Evolutionary conservation across 2,329 filamentous ascomycete species (phyloP).

Genomic region (Sarocladium kiliense): DNA sequence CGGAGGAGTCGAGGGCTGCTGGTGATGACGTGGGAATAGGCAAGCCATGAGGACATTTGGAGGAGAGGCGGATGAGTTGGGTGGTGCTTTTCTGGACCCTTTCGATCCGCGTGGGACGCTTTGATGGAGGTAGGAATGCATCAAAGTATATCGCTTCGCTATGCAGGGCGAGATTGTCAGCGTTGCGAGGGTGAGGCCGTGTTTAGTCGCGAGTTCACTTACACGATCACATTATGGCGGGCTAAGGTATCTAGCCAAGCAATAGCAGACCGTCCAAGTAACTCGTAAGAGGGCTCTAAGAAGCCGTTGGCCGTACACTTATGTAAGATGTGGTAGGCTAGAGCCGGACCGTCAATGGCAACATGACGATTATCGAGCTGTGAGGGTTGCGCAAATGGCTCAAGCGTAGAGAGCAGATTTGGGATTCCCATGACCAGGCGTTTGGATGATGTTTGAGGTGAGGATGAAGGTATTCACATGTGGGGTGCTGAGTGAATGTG

Average conservation of each 20-base stretch:
- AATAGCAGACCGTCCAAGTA: constrained; percentile 55
- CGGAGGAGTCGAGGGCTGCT: constrained; percentile 16
- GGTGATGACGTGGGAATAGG: neutral
- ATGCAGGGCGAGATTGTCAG: neutral
- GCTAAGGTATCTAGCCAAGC: constrained; percentile 59
- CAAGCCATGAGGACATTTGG: neutral
- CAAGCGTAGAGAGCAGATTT: constrained; percentile 46
- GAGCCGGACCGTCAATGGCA: constrained; percentile 71
- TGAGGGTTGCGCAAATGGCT: constrained; percentile 42
- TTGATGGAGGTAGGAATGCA: constrained; percentile 66
- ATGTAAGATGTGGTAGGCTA: constrained; percentile 69
- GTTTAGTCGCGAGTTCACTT: too few relatives aligned
- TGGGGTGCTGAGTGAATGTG: neutral
- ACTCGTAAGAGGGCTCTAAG: constrained; percentile 55
- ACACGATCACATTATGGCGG: constrained; percentile 57
- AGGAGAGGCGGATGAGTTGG: constrained; percentile 36
- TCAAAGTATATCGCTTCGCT: constrained; percentile 74
- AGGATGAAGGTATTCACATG: neutral
- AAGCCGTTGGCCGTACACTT: constrained; percentile 46
- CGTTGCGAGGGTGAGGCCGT: too few relatives aligned
- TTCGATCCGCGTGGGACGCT: constrained; percentile 55
- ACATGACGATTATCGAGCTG: constrained; percentile 36
- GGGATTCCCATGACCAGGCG: constrained; percentile 51
- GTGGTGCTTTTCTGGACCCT: constrained; percentile 55
- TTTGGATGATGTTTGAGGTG: neutral